A percentile compares a stretch with the other conserved stretches of the same genome.
Evolutionary conservation across 2,329 filamentous ascomycete species (phyloP).

Genomic region (Microsporum ferrugineum): DNA sequence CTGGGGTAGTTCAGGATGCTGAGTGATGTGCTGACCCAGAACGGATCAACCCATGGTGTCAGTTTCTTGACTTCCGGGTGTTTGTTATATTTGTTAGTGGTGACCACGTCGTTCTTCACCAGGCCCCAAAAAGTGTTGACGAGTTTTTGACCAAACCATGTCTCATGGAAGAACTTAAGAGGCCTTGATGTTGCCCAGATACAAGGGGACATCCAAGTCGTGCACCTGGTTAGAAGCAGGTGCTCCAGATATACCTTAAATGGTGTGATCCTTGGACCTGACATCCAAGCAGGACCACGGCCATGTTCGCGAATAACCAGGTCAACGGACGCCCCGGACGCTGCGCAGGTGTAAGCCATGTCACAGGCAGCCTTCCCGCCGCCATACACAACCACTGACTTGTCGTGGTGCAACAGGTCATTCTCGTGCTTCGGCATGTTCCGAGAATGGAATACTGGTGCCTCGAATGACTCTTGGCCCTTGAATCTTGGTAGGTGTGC

Average conservation of each 20-base stretch:
- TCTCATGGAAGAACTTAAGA: conserved; percentile 37
- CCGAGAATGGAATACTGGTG: conserved; percentile 47
- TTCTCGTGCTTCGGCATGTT: conserved; percentile 37
- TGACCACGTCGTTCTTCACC: conserved; percentile 39
- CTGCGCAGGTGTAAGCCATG: conserved; percentile 45
- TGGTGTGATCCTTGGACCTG: conserved; percentile 52
- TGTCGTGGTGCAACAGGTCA: conserved; percentile 21
- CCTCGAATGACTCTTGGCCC: conserved; percentile 41
- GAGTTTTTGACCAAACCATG: conserved; percentile 36
- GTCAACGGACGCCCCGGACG: conserved; percentile 42
- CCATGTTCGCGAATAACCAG: conserved; percentile 50
- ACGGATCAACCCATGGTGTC: conserved; percentile 35
- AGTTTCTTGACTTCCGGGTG: conserved; percentile 37
- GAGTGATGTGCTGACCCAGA: conserved; percentile 47
- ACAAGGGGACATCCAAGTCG: conserved; percentile 66
- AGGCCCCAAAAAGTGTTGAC: conserved; percentile 43
- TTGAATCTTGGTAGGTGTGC: conserved; percentile 44
- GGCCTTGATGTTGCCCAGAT: conserved; percentile 56
- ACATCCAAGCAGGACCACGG: conserved; percentile 49
- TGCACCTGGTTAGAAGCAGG: conserved; percentile 52
- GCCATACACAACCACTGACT: conserved; percentile 45
- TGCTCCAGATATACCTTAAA: conserved; percentile 58
- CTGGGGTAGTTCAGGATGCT: conserved; percentile 51
- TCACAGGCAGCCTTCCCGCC: conserved; percentile 52
- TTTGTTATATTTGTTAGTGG: conserved; percentile 36